Percentiles rank a stretch among this genome's conserved stretches.
Evolutionary conservation across 768 basidiomycete species (phyloP).

Genomic region (Cubamyces sp.): DNA sequence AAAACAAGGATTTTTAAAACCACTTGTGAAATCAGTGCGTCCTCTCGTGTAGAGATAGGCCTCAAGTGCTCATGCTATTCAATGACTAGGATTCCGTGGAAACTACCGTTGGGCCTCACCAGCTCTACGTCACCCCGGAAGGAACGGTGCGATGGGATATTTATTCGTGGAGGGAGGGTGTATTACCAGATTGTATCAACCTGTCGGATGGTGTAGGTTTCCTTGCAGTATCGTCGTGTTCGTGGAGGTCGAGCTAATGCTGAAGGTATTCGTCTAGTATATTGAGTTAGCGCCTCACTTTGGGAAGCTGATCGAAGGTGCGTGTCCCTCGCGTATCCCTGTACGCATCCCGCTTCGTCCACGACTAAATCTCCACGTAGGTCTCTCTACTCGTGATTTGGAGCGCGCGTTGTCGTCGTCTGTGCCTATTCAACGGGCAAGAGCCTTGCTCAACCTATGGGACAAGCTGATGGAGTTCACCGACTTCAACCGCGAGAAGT

Average conservation of each 20-base stretch:
- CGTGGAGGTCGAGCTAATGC: not conserved
- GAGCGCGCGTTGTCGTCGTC: not conserved
- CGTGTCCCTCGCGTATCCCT: no score
- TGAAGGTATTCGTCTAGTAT: not conserved
- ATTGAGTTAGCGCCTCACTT: not conserved
- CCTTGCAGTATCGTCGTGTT: not conserved
- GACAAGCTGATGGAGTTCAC: conserved; percentile 5
- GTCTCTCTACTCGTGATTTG: not conserved
- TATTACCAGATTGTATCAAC: not conserved
- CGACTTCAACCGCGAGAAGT: not conserved
- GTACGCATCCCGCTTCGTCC: no score
- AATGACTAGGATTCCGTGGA: not conserved
- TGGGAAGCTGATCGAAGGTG: no score
- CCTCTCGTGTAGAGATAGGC: no score
- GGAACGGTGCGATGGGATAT: conserved; percentile 9
- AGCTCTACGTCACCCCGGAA: conserved; percentile 6
- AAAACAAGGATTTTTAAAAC: not conserved
- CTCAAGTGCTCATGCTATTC: not conserved
- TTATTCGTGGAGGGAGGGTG: not conserved
- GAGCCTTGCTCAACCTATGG: conserved; percentile 1
- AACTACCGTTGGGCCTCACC: not conserved
- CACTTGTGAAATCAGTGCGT: no score
- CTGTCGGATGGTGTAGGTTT: not conserved
- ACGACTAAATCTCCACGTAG: not conserved
- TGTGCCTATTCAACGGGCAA: not conserved